Base-by-base conservation (phyloP, 345 rosid species). In the Schrenkiella parvula region DNA sequence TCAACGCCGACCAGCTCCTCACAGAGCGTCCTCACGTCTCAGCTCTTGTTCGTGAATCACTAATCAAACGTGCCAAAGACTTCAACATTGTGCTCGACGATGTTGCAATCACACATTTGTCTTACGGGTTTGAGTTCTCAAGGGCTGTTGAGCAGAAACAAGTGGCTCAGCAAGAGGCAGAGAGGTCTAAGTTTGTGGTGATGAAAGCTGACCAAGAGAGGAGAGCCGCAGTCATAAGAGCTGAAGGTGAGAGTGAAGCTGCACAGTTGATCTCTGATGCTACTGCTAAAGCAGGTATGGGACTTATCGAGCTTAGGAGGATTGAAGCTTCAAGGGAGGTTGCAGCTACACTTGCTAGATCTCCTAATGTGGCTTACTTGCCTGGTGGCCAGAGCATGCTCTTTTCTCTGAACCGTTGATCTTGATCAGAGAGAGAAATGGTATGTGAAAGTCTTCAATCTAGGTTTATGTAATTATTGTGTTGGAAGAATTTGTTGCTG, bases 1-100 rank as follows among this genome's bases (percentile, higher is more conserved):
- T 92, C 85, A 95, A 95, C 78, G 99, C 99, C 2, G 99, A 95
- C 66, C 99, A 95, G 79, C 98, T 95, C n/a, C 93, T 95, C 21
- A 95, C 99, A 0, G 98, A 95, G 48, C 93, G 99, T 74, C 97
- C 99, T 25, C 91, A 81, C 21, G 99, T 95, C 38, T 95, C 99
- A 2, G 95, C 93, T 0, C 66, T 92, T 72, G 97, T 95, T 23
- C 84, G 89, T 3, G 93, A 85, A 21, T 80, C 96, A 6, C 81
- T 95, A 55, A 81, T 84, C 21, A 78, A 17, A 51, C 98, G 99
- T 65, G 99, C 99, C 4, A 83, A 58, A 66, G 98, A 95, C 69
- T 95, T 95, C 66, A 92, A 95, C 82, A 89, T 95, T 66, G 80
- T 80, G 72, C 86, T 95, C 9, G 99, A 90, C 15, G 97, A 92